Conservation (phyloP, 108 stramenopile genomes). For the Pseudonitzschia delicatissima region DNA sequence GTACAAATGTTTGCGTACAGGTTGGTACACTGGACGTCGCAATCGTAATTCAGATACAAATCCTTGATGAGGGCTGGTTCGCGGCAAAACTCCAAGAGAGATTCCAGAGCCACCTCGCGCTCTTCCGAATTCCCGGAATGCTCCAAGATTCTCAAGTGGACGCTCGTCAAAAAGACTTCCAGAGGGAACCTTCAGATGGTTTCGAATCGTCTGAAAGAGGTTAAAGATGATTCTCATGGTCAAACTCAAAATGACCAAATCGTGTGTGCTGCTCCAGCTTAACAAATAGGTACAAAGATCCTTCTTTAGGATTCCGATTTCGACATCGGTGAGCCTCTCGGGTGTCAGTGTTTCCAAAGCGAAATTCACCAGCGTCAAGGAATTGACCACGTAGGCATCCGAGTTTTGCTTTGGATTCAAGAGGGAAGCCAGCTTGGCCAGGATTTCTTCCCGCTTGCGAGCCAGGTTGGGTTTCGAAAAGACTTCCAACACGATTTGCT, state of each 20-base stretch:
- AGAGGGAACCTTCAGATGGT: slow-evolving; percentile 94
- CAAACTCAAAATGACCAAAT: slow-evolving; percentile 80
- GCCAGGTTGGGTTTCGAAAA: slow-evolving; percentile 53
- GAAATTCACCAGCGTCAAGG: slow-evolving; percentile 89
- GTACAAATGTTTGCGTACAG: slow-evolving; percentile 83
- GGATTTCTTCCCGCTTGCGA: slow-evolving; percentile 60
- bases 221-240: slow-evolving; percentile 95
- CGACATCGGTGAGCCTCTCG: slow-evolving; percentile 37
- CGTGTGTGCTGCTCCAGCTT: slow-evolving; percentile 79
- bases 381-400: slow-evolving; percentile 64
- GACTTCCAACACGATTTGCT: slow-evolving; percentile 73
- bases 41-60: slow-evolving; percentile 97
- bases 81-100: slow-evolving; percentile 89
- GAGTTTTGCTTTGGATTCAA: slow-evolving; percentile 80
- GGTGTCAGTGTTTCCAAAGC: slow-evolving; percentile 83
- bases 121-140: slow-evolving; percentile 63
- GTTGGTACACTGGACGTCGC: slow-evolving; percentile 94
- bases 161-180: slow-evolving; percentile 93
- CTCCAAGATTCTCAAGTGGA: slow-evolving; percentile 79
- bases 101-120: slow-evolving; percentile 92
- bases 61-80: slow-evolving; percentile 93
- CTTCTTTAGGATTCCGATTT: slow-evolving; percentile 75
- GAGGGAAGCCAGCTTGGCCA: slow-evolving; percentile 72
- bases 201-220: slow-evolving; percentile 92
- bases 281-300: slow-evolving; percentile 92